Base-by-base conservation (phyloP, 1,284 basidiomycete genomes). In the Ganoderma leucocontextum region DNA sequence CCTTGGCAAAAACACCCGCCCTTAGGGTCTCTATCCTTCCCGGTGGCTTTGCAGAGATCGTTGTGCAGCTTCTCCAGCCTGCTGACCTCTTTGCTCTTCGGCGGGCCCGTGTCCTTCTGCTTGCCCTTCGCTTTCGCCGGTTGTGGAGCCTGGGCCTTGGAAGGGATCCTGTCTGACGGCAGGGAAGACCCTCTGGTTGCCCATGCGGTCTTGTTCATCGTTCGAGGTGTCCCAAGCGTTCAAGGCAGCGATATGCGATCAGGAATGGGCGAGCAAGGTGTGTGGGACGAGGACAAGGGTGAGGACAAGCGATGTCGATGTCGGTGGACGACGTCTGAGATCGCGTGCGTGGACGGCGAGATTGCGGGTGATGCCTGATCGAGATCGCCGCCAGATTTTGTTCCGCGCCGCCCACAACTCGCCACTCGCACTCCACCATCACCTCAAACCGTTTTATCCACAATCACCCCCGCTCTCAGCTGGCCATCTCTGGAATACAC, bases 1-100 rank as follows among this genome's bases (percentile, higher is more conserved):
- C 90, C 89, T 82, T 86, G 87, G 73, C 91, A 92, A 74, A 91
- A 92, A 74, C 90, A 92, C 0, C 89, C 89, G 2, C 87, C 87
- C 47, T 84, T 85, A 0, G 87, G 83, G 76, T 90, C 89, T 69
- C 78, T 84, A 47, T 80, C 73, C n/a, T 58, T 75, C 1, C 80
- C 79, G 22, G 68, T 62, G 55, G 71, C 61, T 33, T 72, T 72
- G 35, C 55, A 65, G 33, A 81, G 70, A 29, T 70, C 75, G 36
- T 76, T 73, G 44, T 77, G 74, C 25, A 79, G 70, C 55, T 73
- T 70, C 61, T 80, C 78, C n/a, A 81, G 73, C 61, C 64, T 66
- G 44, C 70, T 74, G 33, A 80, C 78, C 25, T 76, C 76, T 47
- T 72, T 72, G 70, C 79, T 80, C 65, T 75, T 78, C 19, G 75